Conservation (phyloP, 139 green algal species). For the Picochlorum sp. region DNA sequence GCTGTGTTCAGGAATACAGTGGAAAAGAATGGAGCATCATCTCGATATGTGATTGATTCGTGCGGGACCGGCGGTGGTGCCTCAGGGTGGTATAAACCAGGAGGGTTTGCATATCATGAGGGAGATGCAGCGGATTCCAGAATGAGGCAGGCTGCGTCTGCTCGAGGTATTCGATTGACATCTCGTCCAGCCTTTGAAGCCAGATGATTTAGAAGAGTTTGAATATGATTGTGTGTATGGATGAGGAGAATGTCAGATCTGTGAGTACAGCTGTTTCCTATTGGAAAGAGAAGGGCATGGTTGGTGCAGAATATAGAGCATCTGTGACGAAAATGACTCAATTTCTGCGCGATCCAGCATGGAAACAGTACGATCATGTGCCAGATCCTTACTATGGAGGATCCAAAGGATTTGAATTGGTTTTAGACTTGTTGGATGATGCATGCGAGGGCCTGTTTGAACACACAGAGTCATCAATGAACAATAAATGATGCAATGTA, state of each 20-base stretch:
- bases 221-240: constrained; percentile 92
- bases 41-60: constrained; percentile 79
- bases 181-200: constrained; percentile 71
- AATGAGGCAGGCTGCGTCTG: constrained; percentile 63
- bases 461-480: constrained; percentile 5
- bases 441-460: constrained; percentile 62
- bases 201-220: constrained; percentile 71
- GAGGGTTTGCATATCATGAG: constrained; percentile 74
- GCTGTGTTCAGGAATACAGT: constrained; percentile 81
- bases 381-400: constrained; percentile 90
- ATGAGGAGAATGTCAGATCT: constrained; percentile 61
- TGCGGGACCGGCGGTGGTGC: constrained; percentile 83
- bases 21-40: constrained; percentile 47
- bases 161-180: constrained; percentile 68
- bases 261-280: constrained; percentile 30
- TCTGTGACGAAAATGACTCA: constrained; percentile 51
- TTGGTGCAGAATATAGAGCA: constrained; percentile 15
- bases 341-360: constrained; percentile 28
- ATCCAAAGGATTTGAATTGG: constrained; percentile 43
- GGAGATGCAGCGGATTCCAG: constrained; percentile 69
- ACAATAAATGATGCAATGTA: constrained; percentile 61
- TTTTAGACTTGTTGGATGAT: constrained; percentile 84
- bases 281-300: constrained; percentile 19
- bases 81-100: constrained; percentile 31
- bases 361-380: constrained; percentile 41